Evolutionary conservation across 177 flowering plant genomes (phyloP).

Genomic region (Vitis hybrid): DNA sequence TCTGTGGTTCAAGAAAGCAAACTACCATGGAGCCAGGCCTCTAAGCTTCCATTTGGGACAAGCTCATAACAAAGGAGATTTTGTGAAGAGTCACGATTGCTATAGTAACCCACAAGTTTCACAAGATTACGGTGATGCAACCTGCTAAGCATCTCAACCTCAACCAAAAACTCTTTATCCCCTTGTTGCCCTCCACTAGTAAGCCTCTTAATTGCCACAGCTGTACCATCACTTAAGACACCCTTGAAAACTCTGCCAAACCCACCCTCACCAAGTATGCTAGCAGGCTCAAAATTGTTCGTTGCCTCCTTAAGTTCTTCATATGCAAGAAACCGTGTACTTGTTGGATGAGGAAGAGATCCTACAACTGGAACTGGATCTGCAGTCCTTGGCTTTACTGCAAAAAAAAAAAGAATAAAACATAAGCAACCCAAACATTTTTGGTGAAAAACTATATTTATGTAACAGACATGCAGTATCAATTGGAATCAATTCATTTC

Average conservation of each 20-base stretch:
- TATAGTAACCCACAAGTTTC: constrained; percentile 91
- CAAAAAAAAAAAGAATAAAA: background rate
- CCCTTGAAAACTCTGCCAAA: constrained; percentile 96
- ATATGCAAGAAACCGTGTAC: constrained; percentile 79
- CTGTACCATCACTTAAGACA: constrained; percentile 88
- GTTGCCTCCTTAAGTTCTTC: constrained; percentile 97
- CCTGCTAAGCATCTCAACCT: constrained; percentile 98
- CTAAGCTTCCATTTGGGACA: constrained; percentile 96
- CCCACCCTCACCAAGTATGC: constrained; percentile 97
- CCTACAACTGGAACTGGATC: constrained; percentile 54
- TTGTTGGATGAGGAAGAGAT: constrained; percentile 79
- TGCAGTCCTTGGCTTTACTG: constrained; percentile 57
- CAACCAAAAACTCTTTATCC: constrained; percentile 88
- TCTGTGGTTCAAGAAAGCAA: background rate
- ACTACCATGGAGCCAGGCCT: constrained; percentile 98
- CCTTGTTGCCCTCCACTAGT: constrained; percentile 90
- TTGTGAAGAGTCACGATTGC: constrained; percentile 78
- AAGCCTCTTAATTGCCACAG: constrained; percentile 95
- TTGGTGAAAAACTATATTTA: background rate
- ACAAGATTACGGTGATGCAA: constrained; percentile 98
- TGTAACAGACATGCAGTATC: background rate
- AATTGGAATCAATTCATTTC: too few relatives aligned
- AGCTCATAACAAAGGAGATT: constrained; percentile 94
- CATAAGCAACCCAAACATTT: background rate
- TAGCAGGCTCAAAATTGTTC: constrained; percentile 77